phyloP scores from a whole-genome alignment of 768 basidiomycete genomes.

The Fomitopsis serialis region DNA sequence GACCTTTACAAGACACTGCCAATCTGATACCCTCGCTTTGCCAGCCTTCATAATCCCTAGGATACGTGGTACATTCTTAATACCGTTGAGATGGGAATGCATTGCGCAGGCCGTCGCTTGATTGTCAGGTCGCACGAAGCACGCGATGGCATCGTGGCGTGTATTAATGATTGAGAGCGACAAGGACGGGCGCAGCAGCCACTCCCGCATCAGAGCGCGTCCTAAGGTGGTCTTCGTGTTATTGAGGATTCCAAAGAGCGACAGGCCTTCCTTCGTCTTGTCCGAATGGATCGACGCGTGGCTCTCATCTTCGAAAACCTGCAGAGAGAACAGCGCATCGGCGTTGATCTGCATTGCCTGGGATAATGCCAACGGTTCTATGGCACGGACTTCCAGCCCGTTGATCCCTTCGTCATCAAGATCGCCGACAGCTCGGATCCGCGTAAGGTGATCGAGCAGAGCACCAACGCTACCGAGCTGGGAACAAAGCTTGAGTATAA shows the following conservation, averaged over 20 bases:
- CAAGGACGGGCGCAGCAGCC: constrained; percentile 85
- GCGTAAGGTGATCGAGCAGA: constrained; percentile 69
- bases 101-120: constrained; percentile 44
- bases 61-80: constrained; percentile 71
- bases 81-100: constrained; percentile 64
- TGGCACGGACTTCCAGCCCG: constrained; percentile 59
- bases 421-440: constrained; percentile 57
- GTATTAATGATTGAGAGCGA: constrained; percentile 59
- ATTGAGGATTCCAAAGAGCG: constrained; percentile 86
- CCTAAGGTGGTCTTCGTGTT: constrained; percentile 75
- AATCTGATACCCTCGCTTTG: constrained; percentile 62
- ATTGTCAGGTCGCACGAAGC: constrained; percentile 72
- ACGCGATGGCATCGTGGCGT: constrained; percentile 83
- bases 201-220: constrained; percentile 69
- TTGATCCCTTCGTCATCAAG: constrained; percentile 60
- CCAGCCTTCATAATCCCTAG: constrained; percentile 55
- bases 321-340: constrained; percentile 83
- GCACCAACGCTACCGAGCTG: constrained; percentile 84
- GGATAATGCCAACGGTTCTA: constrained; percentile 70
- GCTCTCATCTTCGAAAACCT: constrained; percentile 82
- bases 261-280: constrained; percentile 85
- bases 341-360: constrained; percentile 89
- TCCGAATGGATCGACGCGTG: constrained; percentile 84
- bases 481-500: not conserved
- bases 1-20: constrained; percentile 80